Conservation (phyloP, 2,329 filamentous ascomycete species). For the Drechslerella dactyloides region DNA sequence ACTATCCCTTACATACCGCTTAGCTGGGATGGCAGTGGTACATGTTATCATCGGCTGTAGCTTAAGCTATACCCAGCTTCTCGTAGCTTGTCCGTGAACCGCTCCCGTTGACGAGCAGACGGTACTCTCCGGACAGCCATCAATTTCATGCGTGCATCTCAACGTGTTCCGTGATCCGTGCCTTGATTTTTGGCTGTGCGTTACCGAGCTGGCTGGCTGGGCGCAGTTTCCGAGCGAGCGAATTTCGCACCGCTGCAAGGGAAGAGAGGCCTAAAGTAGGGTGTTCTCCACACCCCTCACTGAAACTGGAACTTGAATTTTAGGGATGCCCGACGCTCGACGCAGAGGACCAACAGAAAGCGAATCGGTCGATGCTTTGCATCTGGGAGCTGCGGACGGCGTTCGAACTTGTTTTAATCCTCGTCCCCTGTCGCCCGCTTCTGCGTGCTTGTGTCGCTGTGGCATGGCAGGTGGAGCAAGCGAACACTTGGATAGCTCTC, state of each 20-base stretch:
- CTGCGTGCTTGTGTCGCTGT: constrained; percentile 4
- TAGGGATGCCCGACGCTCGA: neutral
- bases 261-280: constrained; percentile 7
- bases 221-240: constrained; percentile 47
- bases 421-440: constrained; percentile 26
- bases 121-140: constrained; percentile 4
- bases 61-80: too few relatives aligned
- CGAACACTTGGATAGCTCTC: neutral
- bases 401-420: constrained; percentile 14
- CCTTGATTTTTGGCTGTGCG: constrained; percentile 28
- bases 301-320: neutral
- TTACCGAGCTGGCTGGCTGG: constrained; percentile 28
- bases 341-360: constrained; percentile 11
- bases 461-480: constrained; percentile 15
- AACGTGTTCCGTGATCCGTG: constrained; percentile 36
- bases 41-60: too few relatives aligned
- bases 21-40: too few relatives aligned
- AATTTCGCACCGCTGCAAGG: constrained; percentile 39
- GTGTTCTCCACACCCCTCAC: neutral
- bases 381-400: constrained; percentile 15
- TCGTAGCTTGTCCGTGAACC: too few relatives aligned
- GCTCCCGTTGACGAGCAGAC: neutral
- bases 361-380: constrained; percentile 41
- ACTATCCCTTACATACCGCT: too few relatives aligned
- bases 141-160: neutral